Evolutionary conservation across 179 eudicot species (phyloP).

Genomic region (Sideroxylon spinosum): DNA sequence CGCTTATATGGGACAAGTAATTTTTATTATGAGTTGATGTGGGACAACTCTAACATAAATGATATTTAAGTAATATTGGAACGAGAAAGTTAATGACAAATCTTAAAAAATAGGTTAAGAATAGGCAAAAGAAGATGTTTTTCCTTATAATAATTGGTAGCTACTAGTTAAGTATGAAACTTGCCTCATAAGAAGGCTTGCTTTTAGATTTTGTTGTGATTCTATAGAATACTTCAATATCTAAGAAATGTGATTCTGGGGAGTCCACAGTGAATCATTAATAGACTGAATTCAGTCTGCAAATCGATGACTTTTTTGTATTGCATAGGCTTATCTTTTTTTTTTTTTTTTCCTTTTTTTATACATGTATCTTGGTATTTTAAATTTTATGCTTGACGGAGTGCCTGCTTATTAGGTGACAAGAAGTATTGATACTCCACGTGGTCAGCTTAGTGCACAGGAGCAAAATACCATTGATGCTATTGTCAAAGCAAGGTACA

Average conservation of each 20-base stretch:
- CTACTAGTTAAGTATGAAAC: not conserved
- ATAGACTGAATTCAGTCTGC: not conserved
- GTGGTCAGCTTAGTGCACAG: slow-evolving; percentile 32
- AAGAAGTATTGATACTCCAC: slow-evolving; percentile 23
- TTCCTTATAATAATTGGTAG: not conserved
- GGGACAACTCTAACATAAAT: too few relatives aligned
- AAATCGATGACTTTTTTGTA: not conserved
- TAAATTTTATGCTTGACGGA: not conserved
- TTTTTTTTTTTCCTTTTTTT: not conserved
- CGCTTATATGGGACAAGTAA: too few relatives aligned
- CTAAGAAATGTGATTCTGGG: not conserved
- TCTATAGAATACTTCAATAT: not conserved
- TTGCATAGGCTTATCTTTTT: too few relatives aligned
- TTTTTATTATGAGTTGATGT: too few relatives aligned
- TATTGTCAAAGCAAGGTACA: slow-evolving; percentile 42
- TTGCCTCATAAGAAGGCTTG: not conserved
- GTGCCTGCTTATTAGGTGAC: slow-evolving; percentile 24
- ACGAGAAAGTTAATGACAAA: not conserved
- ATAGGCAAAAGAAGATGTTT: not conserved
- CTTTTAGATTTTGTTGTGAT: not conserved
- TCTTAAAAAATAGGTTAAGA: not conserved
- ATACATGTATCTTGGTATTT: not conserved
- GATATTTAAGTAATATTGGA: not conserved
- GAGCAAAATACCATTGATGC: slow-evolving; percentile 33
- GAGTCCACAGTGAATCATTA: not conserved